These are phyloP conservation scores for Calamus simplicifolius DNA, from an alignment of 176 grass and related monocot genomes.

Conservation along the genomic window DNA sequence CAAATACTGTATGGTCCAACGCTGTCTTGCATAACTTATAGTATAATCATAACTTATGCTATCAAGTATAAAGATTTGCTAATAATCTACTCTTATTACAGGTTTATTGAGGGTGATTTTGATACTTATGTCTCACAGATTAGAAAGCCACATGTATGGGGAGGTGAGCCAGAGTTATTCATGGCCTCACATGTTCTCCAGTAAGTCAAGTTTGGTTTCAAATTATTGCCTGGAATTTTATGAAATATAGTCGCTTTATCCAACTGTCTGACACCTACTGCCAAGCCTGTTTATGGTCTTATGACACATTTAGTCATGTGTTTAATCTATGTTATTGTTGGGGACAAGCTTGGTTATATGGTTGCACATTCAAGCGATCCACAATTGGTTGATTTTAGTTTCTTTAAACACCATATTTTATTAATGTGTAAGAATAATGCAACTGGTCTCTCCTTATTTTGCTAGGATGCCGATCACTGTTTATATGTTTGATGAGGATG, in stretches of 20 bases:
- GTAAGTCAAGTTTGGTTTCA: constrained; percentile 29
- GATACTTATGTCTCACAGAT: constrained; percentile 77
- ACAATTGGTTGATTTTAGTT: too few species aligned
- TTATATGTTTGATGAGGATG: constrained; percentile 88
- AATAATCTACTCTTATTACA: constrained; percentile 13
- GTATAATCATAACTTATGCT: background rate
- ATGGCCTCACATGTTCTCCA: constrained; percentile 82
- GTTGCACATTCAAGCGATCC: too few species aligned
- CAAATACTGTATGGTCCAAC: constrained; percentile 2
- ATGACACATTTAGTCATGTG: too few species aligned
- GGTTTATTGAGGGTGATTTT: constrained; percentile 89
- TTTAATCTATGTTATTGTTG: too few species aligned
- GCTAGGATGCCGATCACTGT: constrained; percentile 89
- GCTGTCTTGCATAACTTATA: background rate
- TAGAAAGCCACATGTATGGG: constrained; percentile 71
- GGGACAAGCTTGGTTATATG: too few species aligned
- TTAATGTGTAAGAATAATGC: too few species aligned
- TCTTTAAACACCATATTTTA: too few species aligned
- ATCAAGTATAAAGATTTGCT: background rate
- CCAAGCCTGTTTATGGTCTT: too few species aligned
- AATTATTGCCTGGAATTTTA: background rate
- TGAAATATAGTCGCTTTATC: background rate
- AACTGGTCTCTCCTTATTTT: too few species aligned
- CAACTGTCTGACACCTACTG: too few species aligned
- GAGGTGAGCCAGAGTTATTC: constrained; percentile 76